These are phyloP conservation scores for Paragyromitra xinjiangensis DNA, from an alignment of 495 filamentous ascomycete species.

Conservation along the genomic window DNA sequence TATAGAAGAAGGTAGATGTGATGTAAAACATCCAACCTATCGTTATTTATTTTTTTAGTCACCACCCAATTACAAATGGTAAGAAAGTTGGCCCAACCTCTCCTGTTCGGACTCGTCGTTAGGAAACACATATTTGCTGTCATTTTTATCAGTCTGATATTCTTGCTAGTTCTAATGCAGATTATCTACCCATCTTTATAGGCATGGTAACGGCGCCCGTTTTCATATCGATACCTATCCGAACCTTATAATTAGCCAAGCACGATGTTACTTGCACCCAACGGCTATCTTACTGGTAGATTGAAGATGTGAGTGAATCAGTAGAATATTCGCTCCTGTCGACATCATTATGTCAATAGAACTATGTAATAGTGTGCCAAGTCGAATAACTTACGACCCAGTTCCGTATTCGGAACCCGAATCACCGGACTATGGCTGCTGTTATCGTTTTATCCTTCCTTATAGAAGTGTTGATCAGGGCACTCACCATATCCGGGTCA, in stretches of 20 bases:
- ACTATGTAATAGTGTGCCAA: not conserved
- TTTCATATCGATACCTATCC: constrained; percentile 41
- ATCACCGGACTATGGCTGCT: not conserved
- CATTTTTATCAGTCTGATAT: not conserved
- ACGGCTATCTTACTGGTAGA: constrained; percentile 27
- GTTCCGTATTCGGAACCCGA: constrained; percentile 10
- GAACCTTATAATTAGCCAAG: not conserved
- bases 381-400: constrained; percentile 23
- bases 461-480: not conserved
- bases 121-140: constrained; percentile 64
- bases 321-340: constrained; percentile 39
- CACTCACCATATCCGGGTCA: constrained; percentile 16
- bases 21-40: constrained; percentile 72
- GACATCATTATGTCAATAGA: not conserved
- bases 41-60: not conserved
- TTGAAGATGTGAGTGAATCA: constrained; percentile 36
- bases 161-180: not conserved
- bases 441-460: not conserved
- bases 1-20: constrained; percentile 66
- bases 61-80: not conserved
- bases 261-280: not conserved
- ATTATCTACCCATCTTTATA: constrained; percentile 34
- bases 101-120: constrained; percentile 62
- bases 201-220: constrained; percentile 45
- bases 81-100: constrained; percentile 14